These are phyloP conservation scores for Pseudogymnoascus sp. DNA, from an alignment of 2,329 filamentous ascomycete genomes.

Conservation along the genomic window DNA sequence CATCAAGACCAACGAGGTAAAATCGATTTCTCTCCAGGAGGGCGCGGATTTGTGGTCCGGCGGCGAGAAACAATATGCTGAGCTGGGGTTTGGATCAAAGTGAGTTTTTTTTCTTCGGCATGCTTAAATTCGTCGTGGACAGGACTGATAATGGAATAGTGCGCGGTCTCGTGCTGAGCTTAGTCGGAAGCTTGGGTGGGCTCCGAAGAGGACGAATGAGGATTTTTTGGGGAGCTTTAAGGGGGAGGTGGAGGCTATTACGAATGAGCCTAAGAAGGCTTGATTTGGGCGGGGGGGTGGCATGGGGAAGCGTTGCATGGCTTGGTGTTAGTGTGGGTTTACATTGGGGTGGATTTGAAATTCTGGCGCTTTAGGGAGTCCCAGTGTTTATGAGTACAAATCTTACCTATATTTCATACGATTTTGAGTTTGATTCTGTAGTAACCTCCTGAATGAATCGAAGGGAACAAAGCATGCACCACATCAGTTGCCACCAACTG, in stretches of 20 bases:
- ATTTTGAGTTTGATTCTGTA: not conserved
- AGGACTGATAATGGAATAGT: constrained; percentile 9
- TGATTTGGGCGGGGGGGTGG: not conserved
- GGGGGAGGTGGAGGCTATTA: not conserved
- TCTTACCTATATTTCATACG: not conserved
- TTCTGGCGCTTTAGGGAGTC: not conserved
- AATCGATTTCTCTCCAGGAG: constrained; percentile 25
- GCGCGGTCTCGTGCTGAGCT: constrained; percentile 18
- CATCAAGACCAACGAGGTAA: constrained; percentile 25
- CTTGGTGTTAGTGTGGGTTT: not conserved
- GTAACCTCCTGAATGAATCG: too few species aligned
- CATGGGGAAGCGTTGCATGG: not conserved
- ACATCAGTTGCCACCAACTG: too few species aligned
- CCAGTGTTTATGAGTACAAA: not conserved
- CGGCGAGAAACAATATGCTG: constrained; percentile 21
- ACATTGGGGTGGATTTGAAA: not conserved
- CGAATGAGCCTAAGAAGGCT: not conserved
- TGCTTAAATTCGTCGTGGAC: not conserved
- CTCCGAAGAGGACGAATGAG: constrained; percentile 13
- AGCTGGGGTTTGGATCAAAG: constrained; percentile 30
- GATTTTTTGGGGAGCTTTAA: constrained; percentile 10
- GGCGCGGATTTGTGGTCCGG: constrained; percentile 19
- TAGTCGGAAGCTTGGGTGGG: constrained; percentile 17
- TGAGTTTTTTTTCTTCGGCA: not conserved
- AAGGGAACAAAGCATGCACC: too few species aligned